A percentile compares a stretch with the other conserved stretches of the same genome.
These are phyloP conservation scores for Garcia nutans DNA, from an alignment of 345 rosid genomes.

Conservation along the genomic window DNA sequence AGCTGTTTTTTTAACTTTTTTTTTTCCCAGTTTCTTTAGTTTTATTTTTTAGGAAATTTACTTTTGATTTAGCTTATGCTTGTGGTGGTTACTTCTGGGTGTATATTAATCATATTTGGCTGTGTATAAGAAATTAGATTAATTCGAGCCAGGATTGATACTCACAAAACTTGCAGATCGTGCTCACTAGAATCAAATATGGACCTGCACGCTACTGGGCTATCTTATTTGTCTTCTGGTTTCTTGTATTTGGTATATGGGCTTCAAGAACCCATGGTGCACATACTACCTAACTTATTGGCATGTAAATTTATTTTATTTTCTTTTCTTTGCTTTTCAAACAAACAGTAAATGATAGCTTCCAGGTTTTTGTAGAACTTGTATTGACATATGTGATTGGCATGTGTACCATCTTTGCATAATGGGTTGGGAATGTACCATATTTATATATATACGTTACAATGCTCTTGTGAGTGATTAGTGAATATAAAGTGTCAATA, in stretches of 20 bases:
- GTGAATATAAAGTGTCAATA: too few relatives aligned
- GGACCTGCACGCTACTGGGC: conserved; percentile 99
- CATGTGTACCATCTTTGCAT: too few relatives aligned
- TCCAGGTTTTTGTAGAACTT: too few relatives aligned
- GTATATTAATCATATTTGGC: too few relatives aligned
- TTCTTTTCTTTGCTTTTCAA: too few relatives aligned
- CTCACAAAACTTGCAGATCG: conserved; percentile 58
- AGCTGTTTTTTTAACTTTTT: neutral
- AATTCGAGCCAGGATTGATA: conserved; percentile 1
- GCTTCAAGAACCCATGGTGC: conserved; percentile 71
- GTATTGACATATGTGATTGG: too few relatives aligned
- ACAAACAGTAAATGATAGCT: too few relatives aligned
- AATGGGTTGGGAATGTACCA: too few relatives aligned
- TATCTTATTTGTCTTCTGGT: conserved; percentile 92
- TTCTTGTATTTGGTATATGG: conserved; percentile 97
- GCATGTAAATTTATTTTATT: neutral
- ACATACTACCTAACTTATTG: conserved; percentile 29
- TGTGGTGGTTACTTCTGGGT: neutral
- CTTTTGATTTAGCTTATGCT: too few relatives aligned
- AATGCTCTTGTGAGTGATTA: too few relatives aligned
- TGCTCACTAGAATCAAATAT: conserved; percentile 89
- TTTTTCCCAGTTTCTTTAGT: neutral
- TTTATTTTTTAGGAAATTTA: too few relatives aligned
- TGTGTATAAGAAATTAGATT: neutral
- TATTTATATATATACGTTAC: too few relatives aligned